Evolutionary conservation across 2,329 filamentous ascomycete genomes (phyloP).

Genomic region (Hypoxylon sp.): DNA sequence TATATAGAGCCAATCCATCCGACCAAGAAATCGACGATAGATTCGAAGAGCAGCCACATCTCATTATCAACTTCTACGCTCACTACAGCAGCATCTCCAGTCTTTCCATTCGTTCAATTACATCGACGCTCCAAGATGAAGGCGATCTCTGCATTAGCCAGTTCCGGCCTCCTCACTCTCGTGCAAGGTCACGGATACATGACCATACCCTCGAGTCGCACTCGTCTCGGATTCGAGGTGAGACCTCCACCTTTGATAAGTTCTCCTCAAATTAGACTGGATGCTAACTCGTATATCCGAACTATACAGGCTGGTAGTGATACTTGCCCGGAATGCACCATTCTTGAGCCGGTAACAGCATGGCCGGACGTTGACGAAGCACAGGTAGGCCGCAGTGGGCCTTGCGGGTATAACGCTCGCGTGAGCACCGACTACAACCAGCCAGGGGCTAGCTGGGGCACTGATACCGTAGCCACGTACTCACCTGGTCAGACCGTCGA

Average conservation of each 20-base stretch:
- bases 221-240: slow-evolving; percentile 62
- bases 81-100: slow-evolving; percentile 9
- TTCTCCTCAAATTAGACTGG: neutral
- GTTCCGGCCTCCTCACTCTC: slow-evolving; percentile 34
- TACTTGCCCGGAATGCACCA: slow-evolving; percentile 68
- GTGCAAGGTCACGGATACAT: slow-evolving; percentile 62
- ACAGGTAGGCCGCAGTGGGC: slow-evolving; percentile 63
- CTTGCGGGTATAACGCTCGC: slow-evolving; percentile 68
- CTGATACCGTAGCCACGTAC: slow-evolving; percentile 60
- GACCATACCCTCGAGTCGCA: slow-evolving; percentile 60
- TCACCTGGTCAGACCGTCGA: slow-evolving; percentile 62
- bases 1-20: slow-evolving; percentile 34
- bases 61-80: slow-evolving; percentile 10
- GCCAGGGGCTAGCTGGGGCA: slow-evolving; percentile 62
- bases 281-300: slow-evolving; percentile 23
- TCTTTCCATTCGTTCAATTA: slow-evolving; percentile 14
- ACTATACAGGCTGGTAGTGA: slow-evolving; percentile 61
- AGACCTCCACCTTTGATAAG: slow-evolving; percentile 9
- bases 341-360: slow-evolving; percentile 65
- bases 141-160: slow-evolving; percentile 28
- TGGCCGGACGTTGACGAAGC: slow-evolving; percentile 65
- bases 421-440: slow-evolving; percentile 68
- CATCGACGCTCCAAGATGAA: slow-evolving; percentile 35
- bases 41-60: slow-evolving; percentile 17
- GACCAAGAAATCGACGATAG: slow-evolving; percentile 20